phyloP scores from a whole-genome alignment of 106 monocot genomes.

The Dendrobium chrysotoxum region DNA sequence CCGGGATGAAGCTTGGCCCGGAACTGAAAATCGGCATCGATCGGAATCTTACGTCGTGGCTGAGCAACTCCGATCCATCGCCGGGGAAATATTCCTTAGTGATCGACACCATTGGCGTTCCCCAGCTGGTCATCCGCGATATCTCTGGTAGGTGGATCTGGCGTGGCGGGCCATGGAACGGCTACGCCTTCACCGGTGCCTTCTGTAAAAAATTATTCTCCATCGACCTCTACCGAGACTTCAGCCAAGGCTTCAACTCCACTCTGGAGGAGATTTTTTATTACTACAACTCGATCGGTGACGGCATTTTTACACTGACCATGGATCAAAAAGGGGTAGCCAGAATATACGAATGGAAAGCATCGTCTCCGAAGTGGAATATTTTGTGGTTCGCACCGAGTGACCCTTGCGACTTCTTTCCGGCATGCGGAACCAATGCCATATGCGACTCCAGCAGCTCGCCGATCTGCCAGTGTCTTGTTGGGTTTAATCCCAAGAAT shows the following conservation, averaged over 20 bases:
- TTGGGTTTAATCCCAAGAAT: constrained; percentile 1
- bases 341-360: neutral
- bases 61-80: constrained; percentile 24
- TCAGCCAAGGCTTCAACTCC: neutral
- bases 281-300: neutral
- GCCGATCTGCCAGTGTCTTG: constrained; percentile 13
- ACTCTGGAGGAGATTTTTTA: neutral
- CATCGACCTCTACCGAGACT: neutral
- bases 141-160: neutral
- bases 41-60: constrained; percentile 32
- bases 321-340: neutral
- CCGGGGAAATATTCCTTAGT: constrained; percentile 9
- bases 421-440: constrained; percentile 7
- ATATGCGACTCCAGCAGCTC: constrained; percentile 22
- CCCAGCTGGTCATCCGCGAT: neutral
- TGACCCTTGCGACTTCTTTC: neutral
- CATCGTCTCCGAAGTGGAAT: neutral
- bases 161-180: constrained; percentile 12
- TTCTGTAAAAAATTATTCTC: neutral
- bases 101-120: constrained; percentile 1
- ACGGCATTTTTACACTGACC: neutral
- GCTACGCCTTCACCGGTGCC: neutral
- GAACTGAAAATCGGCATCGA: constrained; percentile 19
- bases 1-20: constrained; percentile 20
- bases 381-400: neutral